Base-by-base conservation (phyloP, 2,329 filamentous ascomycete species). In the Aspergillus hiratsukae region DNA sequence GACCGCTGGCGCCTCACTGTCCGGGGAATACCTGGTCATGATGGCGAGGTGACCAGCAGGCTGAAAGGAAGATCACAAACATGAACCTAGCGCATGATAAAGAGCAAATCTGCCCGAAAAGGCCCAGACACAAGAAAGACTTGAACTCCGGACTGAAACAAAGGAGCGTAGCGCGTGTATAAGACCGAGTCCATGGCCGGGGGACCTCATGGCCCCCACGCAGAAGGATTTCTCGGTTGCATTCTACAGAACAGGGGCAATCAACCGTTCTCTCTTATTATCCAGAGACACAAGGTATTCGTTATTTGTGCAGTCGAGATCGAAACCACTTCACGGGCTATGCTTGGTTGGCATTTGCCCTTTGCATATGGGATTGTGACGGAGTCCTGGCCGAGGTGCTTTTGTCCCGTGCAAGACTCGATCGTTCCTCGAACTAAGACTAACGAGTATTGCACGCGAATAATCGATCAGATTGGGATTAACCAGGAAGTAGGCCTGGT, bases 1-100 rank as follows among this genome's bases (percentile, higher is more conserved):
- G 55, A 69, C 54, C 1, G 63, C 51, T 7, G 68, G 64, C 1
- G 59, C 53, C 51, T 51, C 53, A 23, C 51, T 56, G 28, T 53
- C 35, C 11, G 23, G 10, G 9, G 43, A 23, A 46, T 46, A 46
- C 23, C 43, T 23, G 43, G 21, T 46, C 43, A 46, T 46, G 43
- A 17, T 46, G 19, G 43, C 43, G 43, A 27, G 8, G 21, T 19
- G 21, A 45, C 41, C 41, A 45, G 31, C 31, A 37, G 31, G 31
- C 31, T 17, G 31, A 37, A 37, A 2, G 14, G 14, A 14, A 37
- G 31, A 17, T 37, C 31, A 17, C 6, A 5, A 37, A 37, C 31
- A 37, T 17, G 14, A 7, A 37, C 31, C 31, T 37, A 37, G 31
- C 4, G 17, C 31, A 37, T 37, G 31, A 37, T 5, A 1, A 4